Conservation (phyloP, 345 rosid genomes). For the Dipteronia sinensis region DNA sequence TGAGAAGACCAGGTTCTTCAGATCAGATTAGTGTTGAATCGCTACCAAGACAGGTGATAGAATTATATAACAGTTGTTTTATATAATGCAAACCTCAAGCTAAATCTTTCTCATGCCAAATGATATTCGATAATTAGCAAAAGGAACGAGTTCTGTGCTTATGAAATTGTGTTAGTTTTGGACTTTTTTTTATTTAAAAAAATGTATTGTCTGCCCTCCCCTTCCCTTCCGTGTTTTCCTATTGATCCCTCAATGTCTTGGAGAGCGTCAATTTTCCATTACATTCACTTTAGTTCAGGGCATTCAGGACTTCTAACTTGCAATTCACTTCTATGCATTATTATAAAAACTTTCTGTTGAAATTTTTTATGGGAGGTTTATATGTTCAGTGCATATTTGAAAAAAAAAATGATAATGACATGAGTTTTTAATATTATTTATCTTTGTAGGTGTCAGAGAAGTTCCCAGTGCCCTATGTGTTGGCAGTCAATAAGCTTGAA, state of each 20-base stretch:
- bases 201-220: neutral
- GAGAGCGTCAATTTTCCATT: neutral
- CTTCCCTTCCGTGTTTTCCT: neutral
- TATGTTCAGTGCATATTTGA: neutral
- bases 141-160: neutral
- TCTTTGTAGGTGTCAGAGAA: slow-evolving; percentile 88
- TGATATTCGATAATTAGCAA: neutral
- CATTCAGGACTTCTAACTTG: neutral
- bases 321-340: neutral
- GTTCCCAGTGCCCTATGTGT: slow-evolving; percentile 99
- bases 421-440: neutral
- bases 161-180: neutral
- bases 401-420: neutral
- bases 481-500: slow-evolving; percentile 92
- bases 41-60: neutral
- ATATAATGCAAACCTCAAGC: neutral
- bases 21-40: neutral
- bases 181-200: neutral
- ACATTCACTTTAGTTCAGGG: neutral
- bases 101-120: neutral
- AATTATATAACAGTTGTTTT: neutral
- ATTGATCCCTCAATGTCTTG: neutral
- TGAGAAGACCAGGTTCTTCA: neutral
- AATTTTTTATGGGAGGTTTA: neutral
- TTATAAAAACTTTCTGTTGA: neutral